A percentile compares a stretch with the other conserved stretches of the same genome.
phyloP scores from a whole-genome alignment of 2,329 filamentous ascomycete genomes.

The Colletotrichum eremochloae region DNA sequence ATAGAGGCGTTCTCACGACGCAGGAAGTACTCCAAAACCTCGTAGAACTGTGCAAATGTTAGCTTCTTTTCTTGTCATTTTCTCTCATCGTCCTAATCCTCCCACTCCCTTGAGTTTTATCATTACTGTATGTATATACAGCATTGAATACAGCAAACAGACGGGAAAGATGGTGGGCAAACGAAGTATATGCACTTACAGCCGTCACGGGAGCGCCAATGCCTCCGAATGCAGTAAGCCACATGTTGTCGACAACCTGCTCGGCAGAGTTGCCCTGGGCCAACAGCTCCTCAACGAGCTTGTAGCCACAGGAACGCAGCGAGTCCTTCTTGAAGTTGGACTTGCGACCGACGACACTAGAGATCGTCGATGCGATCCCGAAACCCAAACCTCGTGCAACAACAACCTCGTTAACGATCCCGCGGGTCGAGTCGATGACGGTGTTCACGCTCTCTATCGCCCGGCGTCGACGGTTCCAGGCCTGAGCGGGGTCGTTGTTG shows the following conservation, averaged over 20 bases:
- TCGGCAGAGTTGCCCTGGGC: conserved; percentile 51
- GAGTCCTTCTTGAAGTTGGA: conserved; percentile 49
- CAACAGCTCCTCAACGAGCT: conserved; percentile 55
- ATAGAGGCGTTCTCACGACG: conserved; percentile 55
- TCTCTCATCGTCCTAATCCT: no score
- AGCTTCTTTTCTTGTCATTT: background rate
- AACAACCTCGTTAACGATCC: conserved; percentile 55
- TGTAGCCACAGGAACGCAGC: conserved; percentile 55
- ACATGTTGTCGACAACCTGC: conserved; percentile 53
- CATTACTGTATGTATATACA: no score
- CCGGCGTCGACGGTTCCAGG: conserved; percentile 60
- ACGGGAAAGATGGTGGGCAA: background rate
- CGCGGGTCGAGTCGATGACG: conserved; percentile 55
- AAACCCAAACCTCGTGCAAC: conserved; percentile 50
- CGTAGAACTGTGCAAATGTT: conserved; percentile 54
- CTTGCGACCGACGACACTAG: conserved; percentile 48
- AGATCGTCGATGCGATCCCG: conserved; percentile 48
- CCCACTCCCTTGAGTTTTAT: no score
- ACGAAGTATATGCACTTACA: conserved; percentile 47
- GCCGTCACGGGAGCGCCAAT: conserved; percentile 55
- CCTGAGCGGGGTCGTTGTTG: conserved; percentile 61
- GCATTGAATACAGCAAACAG: no score
- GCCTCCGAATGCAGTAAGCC: conserved; percentile 56
- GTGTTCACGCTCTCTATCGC: conserved; percentile 56
- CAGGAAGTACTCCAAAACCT: conserved; percentile 59